Evolutionary conservation across 345 rosid species (phyloP), one percentile per base, ranked within the genome.

Genomic region (Toxicodendron radicans): DNA sequence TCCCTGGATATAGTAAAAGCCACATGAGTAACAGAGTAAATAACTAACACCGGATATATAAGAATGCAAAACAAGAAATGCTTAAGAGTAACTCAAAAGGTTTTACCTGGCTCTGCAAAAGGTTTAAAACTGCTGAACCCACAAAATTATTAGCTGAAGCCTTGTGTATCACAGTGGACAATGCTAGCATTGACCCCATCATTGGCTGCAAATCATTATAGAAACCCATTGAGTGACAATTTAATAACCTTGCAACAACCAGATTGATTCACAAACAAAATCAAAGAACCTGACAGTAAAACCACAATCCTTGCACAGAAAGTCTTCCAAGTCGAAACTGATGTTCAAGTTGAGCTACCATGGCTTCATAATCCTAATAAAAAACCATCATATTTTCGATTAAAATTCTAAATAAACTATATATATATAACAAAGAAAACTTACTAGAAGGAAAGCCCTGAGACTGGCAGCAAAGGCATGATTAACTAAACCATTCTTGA

Each of bases 321-420:
- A 95, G 98, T 81, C 93, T 89, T 83, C 95, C 96, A 64, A 93
- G 93, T 79, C 97, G 91, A 82, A 95, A 95, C 75, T 93, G 99
- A 78, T 95, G 99, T 79, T 95, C 99, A 68, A 95, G 90, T 73
- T 95, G 98, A 11, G 99, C 96, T 69, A 91, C 95, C 99, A 91
- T 90, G 73, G 96, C 96, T 85, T 87, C 90, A 68, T 86, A 93
- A 79, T 93, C 98, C 99, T 95, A 84, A 77, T 24, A 52, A 80
- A 71, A 77, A 66, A 71, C 5, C 23, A 71, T 24, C 52, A 38
- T 43, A 45, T 43, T 23, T 20, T 8, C 43, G 9, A 8, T 38
- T 38, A 1, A 38, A 38, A 38, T 38, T 38, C 43, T 38, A 7
- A 7, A 38, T 5, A 38, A 38, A 1, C 43, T 48, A 48, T 79